phyloP scores from a whole-genome alignment of 257 asterid genomes.

The Solanum ossicruentum region DNA sequence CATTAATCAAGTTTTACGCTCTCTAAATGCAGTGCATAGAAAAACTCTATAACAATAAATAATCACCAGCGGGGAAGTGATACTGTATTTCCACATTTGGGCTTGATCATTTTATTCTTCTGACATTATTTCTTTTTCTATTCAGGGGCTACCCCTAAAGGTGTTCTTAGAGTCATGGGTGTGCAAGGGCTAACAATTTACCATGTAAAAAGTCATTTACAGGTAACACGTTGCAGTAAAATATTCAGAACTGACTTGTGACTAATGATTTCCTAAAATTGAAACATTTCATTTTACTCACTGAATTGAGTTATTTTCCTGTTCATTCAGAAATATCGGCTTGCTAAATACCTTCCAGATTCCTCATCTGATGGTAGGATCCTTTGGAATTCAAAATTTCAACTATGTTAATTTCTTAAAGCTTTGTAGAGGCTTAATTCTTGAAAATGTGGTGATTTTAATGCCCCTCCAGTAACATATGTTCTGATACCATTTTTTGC shows the following conservation, averaged over 20 bases:
- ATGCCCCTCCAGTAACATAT: background rate
- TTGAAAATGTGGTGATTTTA: background rate
- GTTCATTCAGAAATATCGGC: constrained; percentile 77
- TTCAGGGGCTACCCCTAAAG: constrained; percentile 98
- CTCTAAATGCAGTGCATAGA: background rate
- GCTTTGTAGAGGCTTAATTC: background rate
- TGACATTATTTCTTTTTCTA: background rate
- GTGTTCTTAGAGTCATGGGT: constrained; percentile 97
- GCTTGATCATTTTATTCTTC: background rate
- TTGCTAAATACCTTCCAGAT: constrained; percentile 98
- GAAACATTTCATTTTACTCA: background rate
- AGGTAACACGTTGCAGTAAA: constrained; percentile 33
- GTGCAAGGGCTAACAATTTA: constrained; percentile 93
- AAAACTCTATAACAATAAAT: background rate
- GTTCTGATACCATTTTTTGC: constrained; percentile 4
- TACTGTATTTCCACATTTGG: background rate
- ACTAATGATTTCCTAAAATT: background rate
- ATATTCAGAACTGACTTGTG: background rate
- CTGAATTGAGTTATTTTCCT: constrained; percentile 6
- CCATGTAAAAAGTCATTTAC: constrained; percentile 98
- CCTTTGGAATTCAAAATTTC: background rate
- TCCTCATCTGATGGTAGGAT: constrained; percentile 82
- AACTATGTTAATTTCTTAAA: background rate
- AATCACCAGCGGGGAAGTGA: background rate
- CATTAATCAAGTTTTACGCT: background rate